Evolutionary conservation across 139 green algal genomes (phyloP), one percentile per base, ranked within the genome.

Genomic region (Chlamydomonas incerta): DNA sequence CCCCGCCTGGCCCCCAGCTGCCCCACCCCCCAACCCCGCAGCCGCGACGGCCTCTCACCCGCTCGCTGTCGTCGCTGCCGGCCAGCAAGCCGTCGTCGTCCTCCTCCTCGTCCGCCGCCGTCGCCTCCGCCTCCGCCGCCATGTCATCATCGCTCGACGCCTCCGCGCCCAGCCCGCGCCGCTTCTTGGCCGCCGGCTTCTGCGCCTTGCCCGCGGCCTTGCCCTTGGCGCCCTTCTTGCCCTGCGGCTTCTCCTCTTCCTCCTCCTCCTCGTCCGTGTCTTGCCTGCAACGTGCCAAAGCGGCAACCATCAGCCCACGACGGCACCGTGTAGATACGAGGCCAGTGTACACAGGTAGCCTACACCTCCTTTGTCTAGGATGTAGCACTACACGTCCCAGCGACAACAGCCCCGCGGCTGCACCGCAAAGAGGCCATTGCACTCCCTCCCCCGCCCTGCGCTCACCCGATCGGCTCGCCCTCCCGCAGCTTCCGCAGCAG

Each of bases 61-160:
- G 82, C 11, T 90, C 85, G 47, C 71, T 87, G 77, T 92, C 88
- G 34, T 92, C 88, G 28, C 65, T 84, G 37, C 87, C 81, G 81
- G 87, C 74, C 67, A 92, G 55, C 77, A 83, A n/a, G 26, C 31
- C 77, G 29, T 74, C 60, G 9, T 50, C 73, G n/a, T 75, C 88
- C 18, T 82, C 41, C 18, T 89, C 83, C 0, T 52, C 31, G 20
- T 82, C 41, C 18, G 88, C 83, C 0, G 37, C 31, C 21, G 33
- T 58, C 21, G 20, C 87, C 2, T 81, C 87, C 63, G 57, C 70
- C 8, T 80, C 87, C 24, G 52, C 84, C 52, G 88, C 71, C n/a
- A 1, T 31, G 28, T 37, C 35, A 9, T 83, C 60, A 26, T 34
- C 37, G 35, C 26, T 29, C n/a, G 73, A 80, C 28, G 23, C 72